Percentiles rank a stretch among this genome's conserved stretches.
phyloP scores from a whole-genome alignment of 345 rosid genomes.

The Dimocarpus longan region DNA sequence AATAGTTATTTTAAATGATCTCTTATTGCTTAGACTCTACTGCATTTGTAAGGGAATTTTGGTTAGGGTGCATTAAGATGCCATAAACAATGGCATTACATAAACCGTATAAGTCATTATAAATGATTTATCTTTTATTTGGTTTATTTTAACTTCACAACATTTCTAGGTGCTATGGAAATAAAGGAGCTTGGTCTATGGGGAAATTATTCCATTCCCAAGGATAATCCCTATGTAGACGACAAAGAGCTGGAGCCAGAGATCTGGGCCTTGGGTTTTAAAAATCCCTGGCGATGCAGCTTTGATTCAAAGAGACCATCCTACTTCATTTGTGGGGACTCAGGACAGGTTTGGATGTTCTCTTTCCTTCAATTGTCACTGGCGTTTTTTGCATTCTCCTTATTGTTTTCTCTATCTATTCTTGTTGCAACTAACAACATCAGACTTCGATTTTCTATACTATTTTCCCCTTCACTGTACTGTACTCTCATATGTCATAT shows the following conservation, averaged over 20 bases:
- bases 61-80: neutral
- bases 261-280: conserved; percentile 60
- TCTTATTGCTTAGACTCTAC: neutral
- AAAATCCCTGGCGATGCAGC: conserved; percentile 67
- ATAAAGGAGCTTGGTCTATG: conserved; percentile 38
- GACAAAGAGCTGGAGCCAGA: conserved; percentile 48
- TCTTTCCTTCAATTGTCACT: neutral
- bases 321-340: conserved; percentile 55
- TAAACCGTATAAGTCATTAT: too few relatives aligned
- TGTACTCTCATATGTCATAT: too few relatives aligned
- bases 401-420: neutral
- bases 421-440: neutral
- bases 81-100: neutral
- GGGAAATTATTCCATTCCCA: conserved; percentile 62
- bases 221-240: conserved; percentile 46
- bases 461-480: neutral
- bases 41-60: neutral
- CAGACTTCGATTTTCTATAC: neutral
- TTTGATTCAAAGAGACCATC: conserved; percentile 57
- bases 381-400: neutral
- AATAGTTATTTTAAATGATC: neutral
- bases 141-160: neutral
- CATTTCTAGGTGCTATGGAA: conserved; percentile 29
- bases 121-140: neutral
- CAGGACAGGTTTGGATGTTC: conserved; percentile 47